Conservation (phyloP, 768 basidiomycete species). For the Punctularia strigosozonata region DNA sequence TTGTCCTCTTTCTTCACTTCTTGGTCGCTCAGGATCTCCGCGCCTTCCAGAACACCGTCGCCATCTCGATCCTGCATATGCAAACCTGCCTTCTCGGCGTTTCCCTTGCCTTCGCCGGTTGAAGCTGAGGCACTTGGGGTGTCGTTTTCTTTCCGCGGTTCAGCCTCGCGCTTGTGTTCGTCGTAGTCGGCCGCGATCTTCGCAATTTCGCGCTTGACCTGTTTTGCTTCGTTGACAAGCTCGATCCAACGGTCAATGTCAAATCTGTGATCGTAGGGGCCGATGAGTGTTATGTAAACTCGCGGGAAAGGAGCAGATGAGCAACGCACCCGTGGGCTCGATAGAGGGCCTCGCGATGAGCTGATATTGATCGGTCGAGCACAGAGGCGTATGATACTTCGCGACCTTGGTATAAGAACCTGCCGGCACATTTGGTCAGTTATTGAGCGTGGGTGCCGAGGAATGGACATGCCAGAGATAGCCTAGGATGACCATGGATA, state of each 20-base stretch:
- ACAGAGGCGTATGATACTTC: conserved; percentile 59
- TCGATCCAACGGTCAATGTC: conserved; percentile 54
- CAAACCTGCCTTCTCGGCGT: too few relatives aligned
- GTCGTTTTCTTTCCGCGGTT: conserved; percentile 15
- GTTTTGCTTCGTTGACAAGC: conserved; percentile 34
- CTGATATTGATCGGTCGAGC: conserved; percentile 44
- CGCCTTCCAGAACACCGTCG: too few relatives aligned
- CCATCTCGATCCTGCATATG: too few relatives aligned
- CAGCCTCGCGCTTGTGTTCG: conserved; percentile 24
- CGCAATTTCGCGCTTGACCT: conserved; percentile 38
- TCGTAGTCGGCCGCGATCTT: conserved; percentile 56
- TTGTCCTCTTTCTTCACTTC: too few relatives aligned
- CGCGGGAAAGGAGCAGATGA: too few relatives aligned
- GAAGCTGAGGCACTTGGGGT: too few relatives aligned
- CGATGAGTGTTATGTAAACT: too few relatives aligned
- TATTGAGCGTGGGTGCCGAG: neutral
- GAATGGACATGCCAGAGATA: conserved; percentile 36
- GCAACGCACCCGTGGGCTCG: conserved; percentile 38
- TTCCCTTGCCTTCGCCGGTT: too few relatives aligned
- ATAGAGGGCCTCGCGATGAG: conserved; percentile 44
- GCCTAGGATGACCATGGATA: conserved; percentile 48
- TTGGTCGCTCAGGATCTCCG: too few relatives aligned
- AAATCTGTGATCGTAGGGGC: too few relatives aligned
- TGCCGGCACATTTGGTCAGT: conserved; percentile 8
- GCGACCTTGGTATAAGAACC: conserved; percentile 49